Evolutionary conservation across 2,329 filamentous ascomycete species (phyloP).

Genomic region (Thielaviopsis musarum): DNA sequence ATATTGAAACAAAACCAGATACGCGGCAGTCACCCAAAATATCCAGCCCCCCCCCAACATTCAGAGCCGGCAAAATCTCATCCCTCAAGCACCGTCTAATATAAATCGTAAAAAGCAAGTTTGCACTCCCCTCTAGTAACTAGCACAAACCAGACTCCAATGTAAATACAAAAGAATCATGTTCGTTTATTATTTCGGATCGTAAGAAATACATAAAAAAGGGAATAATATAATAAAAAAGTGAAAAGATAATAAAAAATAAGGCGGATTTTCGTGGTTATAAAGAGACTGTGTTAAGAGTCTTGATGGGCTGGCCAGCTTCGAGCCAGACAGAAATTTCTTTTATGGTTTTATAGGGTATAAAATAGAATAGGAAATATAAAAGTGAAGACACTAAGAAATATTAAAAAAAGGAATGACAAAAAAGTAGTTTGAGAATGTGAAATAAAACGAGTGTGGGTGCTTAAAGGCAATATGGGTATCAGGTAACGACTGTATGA

Average conservation of each 20-base stretch:
- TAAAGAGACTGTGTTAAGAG: not conserved
- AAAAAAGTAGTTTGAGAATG: not conserved
- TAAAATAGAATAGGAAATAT: not conserved
- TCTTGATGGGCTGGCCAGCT: not conserved
- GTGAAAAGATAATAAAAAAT: not conserved
- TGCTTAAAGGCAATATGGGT: not conserved
- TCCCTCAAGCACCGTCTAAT: not conserved
- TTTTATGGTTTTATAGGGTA: not conserved
- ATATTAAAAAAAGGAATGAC: not conserved
- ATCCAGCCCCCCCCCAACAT: not conserved
- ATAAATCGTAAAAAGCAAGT: not conserved
- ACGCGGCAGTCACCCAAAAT: not conserved
- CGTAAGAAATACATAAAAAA: not conserved
- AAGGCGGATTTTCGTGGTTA: not conserved
- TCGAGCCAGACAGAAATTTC: not conserved
- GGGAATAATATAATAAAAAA: not conserved
- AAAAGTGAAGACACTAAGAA: conserved; percentile 2
- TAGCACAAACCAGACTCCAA: not conserved
- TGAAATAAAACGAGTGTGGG: not conserved
- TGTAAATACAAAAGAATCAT: not conserved
- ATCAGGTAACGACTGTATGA: conserved; percentile 9
- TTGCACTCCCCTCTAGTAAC: not conserved
- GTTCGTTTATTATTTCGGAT: not conserved
- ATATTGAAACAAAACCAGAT: not conserved
- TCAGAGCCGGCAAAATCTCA: not conserved